Base-by-base conservation (phyloP, 345 rosid genomes). In the Durio zibethinus region DNA sequence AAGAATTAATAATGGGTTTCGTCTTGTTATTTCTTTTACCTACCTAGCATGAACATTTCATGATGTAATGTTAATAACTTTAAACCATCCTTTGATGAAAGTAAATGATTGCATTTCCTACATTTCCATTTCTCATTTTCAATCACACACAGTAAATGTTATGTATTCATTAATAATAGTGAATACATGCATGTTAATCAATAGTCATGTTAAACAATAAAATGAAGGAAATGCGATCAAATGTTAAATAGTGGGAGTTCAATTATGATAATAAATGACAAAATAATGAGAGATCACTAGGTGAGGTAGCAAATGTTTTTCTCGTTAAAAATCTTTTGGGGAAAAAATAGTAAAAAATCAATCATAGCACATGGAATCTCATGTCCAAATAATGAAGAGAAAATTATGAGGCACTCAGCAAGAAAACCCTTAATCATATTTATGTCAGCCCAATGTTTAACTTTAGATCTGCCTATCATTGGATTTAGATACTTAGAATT, bases 381-480 rank as follows among this genome's bases (percentile, higher is more conserved):
- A 16, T 67, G 84, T 68, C 64, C 31, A 77, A 77, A 67, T 56
- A 31, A 70, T 73, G 71, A 53, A 36, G 45, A 10, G 69, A 72
- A 64, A 77, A 78, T 78, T 38, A 74, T 77, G 71, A 48, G 65
- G 61, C 78, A 68, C 63, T 71, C 61, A 80, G 23, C 65, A 45
- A 74, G 50, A 14, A 50, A 29, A 10, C 38, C 10, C 74, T 71
- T 29, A 18, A 50, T 43, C 36, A 35, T 48, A 48, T 57, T 70
- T 35, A 20, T 70, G 35, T 62, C 72, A 25, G 12, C 36, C 23
- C 56, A 45, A 73, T 73, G 31, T 73, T 77, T 73, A 59, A 33
- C 50, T 72, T 77, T 77, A 29, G 53, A 40, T 77, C 57, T 77
- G 38, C 57, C 27, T 16, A 77, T 60, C 48, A 67, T 78, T 74